Evolutionary conservation across 2,329 filamentous ascomycete genomes (phyloP).

Genomic region (Ceratocystis diversiconidia): DNA sequence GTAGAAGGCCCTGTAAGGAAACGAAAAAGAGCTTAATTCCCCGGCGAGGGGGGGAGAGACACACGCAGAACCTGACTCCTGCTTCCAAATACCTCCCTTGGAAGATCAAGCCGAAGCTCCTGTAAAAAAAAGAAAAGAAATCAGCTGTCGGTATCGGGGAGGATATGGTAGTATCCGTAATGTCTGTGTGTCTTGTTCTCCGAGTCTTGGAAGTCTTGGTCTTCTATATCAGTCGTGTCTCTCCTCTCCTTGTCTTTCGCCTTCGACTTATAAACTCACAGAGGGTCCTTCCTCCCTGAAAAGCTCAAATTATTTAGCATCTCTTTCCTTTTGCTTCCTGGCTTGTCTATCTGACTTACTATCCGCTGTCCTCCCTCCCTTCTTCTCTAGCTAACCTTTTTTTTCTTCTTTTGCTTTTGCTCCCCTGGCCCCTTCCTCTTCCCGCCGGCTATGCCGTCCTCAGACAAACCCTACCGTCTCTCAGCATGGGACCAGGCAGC

Average conservation of each 20-base stretch:
- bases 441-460: neutral
- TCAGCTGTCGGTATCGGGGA: neutral
- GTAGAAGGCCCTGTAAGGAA: neutral
- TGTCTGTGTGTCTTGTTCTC: neutral
- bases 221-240: neutral
- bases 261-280: neutral
- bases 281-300: neutral
- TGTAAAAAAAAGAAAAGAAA: neutral
- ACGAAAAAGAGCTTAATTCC: constrained; percentile 1
- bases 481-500: constrained; percentile 20
- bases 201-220: neutral
- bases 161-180: neutral
- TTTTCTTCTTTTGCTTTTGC: neutral
- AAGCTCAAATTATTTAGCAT: neutral
- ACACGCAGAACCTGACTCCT: neutral
- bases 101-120: constrained; percentile 3
- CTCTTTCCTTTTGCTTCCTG: neutral
- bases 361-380: neutral
- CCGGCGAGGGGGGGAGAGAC: neutral
- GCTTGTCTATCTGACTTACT: neutral
- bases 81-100: neutral
- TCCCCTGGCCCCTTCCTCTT: neutral
- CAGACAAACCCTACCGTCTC: constrained; percentile 15
- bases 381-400: no score
- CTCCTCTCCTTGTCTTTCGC: neutral